phyloP scores from a whole-genome alignment of 2,329 filamentous ascomycete species.

The Xylariales sp. region DNA sequence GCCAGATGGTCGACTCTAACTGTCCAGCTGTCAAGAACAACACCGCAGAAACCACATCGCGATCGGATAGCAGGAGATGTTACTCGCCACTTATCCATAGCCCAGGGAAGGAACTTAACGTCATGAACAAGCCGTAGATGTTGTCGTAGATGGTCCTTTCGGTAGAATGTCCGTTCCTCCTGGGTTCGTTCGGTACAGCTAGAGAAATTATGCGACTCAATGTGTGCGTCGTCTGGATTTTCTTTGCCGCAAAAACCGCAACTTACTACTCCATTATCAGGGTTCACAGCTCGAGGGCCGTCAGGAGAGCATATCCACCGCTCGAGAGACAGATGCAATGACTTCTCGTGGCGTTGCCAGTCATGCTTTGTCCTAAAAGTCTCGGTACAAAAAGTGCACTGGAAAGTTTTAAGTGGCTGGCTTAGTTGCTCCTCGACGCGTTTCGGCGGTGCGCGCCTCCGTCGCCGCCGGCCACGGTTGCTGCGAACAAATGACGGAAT shows the following conservation, averaged over 20 bases:
- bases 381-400: conserved; percentile 77
- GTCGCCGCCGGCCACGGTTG: conserved; percentile 60
- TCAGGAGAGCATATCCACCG: conserved; percentile 73
- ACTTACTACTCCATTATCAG: conserved; percentile 66
- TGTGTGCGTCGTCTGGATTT: conserved; percentile 66
- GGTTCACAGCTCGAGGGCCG: conserved; percentile 66
- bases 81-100: conserved; percentile 73
- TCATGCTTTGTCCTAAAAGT: conserved; percentile 76
- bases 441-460: conserved; percentile 58
- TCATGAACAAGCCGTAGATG: conserved; percentile 72
- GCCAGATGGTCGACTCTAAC: conserved; percentile 71
- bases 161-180: conserved; percentile 73
- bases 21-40: conserved; percentile 71
- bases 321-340: conserved; percentile 72
- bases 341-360: conserved; percentile 78
- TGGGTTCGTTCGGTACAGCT: conserved; percentile 74
- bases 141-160: conserved; percentile 75
- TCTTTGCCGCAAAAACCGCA: conserved; percentile 71
- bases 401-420: conserved; percentile 66
- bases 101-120: conserved; percentile 70
- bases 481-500: conserved; percentile 56
- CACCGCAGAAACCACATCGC: conserved; percentile 73
- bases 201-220: conserved; percentile 69
- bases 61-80: conserved; percentile 71
- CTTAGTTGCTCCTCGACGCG: conserved; percentile 53